Base-by-base conservation (phyloP, 257 asterid genomes). In the Primulina tabacum region DNA sequence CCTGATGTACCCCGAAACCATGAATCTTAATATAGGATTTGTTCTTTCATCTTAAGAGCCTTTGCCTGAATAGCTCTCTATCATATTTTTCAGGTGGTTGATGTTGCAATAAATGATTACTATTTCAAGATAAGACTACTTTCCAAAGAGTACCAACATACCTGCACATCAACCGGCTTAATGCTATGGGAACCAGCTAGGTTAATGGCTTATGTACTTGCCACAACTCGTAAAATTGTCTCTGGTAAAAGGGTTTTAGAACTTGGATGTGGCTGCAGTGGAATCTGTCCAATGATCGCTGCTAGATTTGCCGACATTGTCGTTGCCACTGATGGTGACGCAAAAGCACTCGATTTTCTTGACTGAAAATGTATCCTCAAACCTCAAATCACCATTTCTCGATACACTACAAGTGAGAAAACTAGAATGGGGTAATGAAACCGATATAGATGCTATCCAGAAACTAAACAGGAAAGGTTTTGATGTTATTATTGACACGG, bases 131-230 rank as follows among this genome's bases (percentile, higher is more conserved):
- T 91, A 68, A 89, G 82, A 71, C 68, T 90, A 55, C 83, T 90
- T 26, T 82, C 97, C 0, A 91, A 75, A 77, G 96, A 94, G 88
- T 73, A 84, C 76, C 97, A 94, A 67, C 99, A 94, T 73, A 94
- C 96, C 18, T 94, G 99, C 82, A 69, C 83, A 67, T 90, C 99
- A 63, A 94, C 99, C 8, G 97, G 99, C 68, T 77, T 91, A 75
- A 94, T 94, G 96, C 85, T 94, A 43, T 94, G 99, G 99, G 99
- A 91, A 81, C 89, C 97, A 57, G 96, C 99, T 32, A 77, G 84
- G 71, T 68, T 94, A 62, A 94, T 94, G 97, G 96, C 96, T 38
- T 81, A 88, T 0, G 62, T 90, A 60, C 89, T 94, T 3, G 91
- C 97, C 16, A 77, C 89, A 69, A 87, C 91, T 71, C 89, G 38